These are phyloP conservation scores for Phytomonas sp. DNA, from an alignment of 208 protist species.

Conservation along the genomic window DNA sequence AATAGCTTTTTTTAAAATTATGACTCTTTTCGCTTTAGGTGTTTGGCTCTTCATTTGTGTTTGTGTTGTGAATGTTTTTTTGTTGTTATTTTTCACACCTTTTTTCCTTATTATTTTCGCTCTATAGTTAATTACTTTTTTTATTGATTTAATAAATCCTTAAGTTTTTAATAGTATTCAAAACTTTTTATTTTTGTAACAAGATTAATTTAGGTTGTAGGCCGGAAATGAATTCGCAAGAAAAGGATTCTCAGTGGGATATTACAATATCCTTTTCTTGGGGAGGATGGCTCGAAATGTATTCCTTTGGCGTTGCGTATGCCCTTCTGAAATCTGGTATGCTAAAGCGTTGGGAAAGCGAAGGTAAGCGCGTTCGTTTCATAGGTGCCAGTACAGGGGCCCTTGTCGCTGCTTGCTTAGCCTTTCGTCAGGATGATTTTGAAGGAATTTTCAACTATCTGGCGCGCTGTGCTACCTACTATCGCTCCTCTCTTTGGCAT, in stretches of 20 bases:
- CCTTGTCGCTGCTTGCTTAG: conserved; percentile 38
- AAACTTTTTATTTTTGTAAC: neutral
- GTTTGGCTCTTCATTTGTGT: neutral
- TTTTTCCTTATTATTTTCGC: neutral
- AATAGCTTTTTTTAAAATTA: conserved; percentile 3
- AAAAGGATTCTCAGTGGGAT: conserved; percentile 17
- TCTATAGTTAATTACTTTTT: neutral
- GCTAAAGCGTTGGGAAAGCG: conserved; percentile 25
- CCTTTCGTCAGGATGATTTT: conserved; percentile 32
- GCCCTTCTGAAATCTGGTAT: conserved; percentile 62
- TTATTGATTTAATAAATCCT: neutral
- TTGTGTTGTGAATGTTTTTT: neutral
- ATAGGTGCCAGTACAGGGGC: conserved; percentile 46
- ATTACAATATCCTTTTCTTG: conserved; percentile 67
- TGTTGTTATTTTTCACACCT: neutral
- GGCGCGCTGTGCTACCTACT: conserved; percentile 27
- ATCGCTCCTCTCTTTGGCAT: conserved; percentile 33
- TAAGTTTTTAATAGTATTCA: neutral
- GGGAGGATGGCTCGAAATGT: conserved; percentile 75
- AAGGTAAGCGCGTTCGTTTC: conserved; percentile 61
- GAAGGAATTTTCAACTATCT: conserved; percentile 31
- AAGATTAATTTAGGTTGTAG: neutral
- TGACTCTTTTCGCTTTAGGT: conserved; percentile 1
- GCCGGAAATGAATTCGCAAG: neutral
- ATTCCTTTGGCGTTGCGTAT: conserved; percentile 67